A percentile compares a stretch with the other conserved stretches of the same genome.
Evolutionary conservation across 139 green algal genomes (phyloP).

Genomic region (Chlorella sorokiniana): DNA sequence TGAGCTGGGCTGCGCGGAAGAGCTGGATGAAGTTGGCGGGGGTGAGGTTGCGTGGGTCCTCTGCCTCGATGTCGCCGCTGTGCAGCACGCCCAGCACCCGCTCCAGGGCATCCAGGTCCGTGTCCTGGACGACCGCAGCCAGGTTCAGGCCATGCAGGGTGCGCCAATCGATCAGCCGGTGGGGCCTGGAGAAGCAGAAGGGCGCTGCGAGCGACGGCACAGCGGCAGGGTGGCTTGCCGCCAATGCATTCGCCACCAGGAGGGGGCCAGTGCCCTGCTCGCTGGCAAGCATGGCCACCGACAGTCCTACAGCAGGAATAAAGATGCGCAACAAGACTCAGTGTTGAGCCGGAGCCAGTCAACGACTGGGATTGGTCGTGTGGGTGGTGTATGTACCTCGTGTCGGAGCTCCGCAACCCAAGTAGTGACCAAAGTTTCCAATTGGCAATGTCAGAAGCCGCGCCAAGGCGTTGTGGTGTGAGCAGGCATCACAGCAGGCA

Average conservation of each 20-base stretch:
- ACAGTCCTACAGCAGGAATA: too few species aligned
- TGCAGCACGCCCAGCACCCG: constrained; percentile 59
- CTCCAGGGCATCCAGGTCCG: constrained; percentile 73
- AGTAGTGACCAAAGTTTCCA: too few species aligned
- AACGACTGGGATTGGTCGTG: too few species aligned
- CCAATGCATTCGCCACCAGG: too few species aligned
- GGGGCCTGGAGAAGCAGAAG: constrained; percentile 62
- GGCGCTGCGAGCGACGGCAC: background rate
- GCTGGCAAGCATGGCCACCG: background rate
- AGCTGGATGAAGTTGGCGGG: constrained; percentile 43
- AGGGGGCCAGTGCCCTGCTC: background rate
- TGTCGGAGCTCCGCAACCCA: too few species aligned
- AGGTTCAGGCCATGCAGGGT: constrained; percentile 69
- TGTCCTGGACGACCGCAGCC: constrained; percentile 56
- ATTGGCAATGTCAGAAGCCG: too few species aligned
- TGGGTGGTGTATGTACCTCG: too few species aligned
- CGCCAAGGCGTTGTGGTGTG: background rate
- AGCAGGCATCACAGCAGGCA: background rate
- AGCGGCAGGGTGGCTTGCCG: too few species aligned
- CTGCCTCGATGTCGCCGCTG: constrained; percentile 71
- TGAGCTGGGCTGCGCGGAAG: constrained; percentile 78
- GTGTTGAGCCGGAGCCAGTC: too few species aligned
- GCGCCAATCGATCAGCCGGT: constrained; percentile 68
- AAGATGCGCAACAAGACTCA: background rate
- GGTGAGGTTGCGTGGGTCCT: constrained; percentile 70